Conservation (phyloP, 2,329 filamentous ascomycete species). For the Alternaria conjuncta region DNA sequence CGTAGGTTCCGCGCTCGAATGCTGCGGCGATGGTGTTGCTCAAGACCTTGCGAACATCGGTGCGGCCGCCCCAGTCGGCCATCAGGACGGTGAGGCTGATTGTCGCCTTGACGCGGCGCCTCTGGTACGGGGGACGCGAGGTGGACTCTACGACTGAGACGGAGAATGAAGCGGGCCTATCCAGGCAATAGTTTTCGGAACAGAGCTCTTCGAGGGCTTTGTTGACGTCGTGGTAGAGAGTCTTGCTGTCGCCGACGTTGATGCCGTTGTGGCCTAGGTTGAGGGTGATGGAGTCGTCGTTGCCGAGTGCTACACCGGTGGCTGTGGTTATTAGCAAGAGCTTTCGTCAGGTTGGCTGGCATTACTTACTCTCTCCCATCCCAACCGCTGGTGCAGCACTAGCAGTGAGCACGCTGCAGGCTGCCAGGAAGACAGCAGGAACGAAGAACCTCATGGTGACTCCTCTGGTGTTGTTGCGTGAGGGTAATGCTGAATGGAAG, state of each 20-base stretch:
- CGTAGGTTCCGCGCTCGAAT: background rate
- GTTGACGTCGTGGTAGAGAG: background rate
- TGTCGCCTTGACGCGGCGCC: background rate
- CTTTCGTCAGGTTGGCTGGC: background rate
- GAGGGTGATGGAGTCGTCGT: background rate
- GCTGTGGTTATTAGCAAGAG: background rate
- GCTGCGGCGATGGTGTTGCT: background rate
- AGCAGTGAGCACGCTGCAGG: background rate
- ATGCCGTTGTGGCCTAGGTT: background rate
- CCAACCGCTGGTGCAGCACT: background rate
- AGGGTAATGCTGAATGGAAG: background rate
- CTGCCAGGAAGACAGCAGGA: background rate
- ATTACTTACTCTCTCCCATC: background rate
- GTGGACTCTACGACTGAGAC: background rate
- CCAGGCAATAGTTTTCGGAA: background rate
- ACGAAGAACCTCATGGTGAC: background rate
- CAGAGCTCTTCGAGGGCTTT: background rate
- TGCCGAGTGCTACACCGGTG: background rate
- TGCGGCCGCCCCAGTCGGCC: background rate
- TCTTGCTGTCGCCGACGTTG: background rate
- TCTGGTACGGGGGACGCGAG: background rate
- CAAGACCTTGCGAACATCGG: background rate
- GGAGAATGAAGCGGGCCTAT: background rate
- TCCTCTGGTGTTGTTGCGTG: background rate
- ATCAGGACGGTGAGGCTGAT: background rate